Evolutionary conservation across 345 rosid species (phyloP).

Genomic region (Cardamine occulta): DNA sequence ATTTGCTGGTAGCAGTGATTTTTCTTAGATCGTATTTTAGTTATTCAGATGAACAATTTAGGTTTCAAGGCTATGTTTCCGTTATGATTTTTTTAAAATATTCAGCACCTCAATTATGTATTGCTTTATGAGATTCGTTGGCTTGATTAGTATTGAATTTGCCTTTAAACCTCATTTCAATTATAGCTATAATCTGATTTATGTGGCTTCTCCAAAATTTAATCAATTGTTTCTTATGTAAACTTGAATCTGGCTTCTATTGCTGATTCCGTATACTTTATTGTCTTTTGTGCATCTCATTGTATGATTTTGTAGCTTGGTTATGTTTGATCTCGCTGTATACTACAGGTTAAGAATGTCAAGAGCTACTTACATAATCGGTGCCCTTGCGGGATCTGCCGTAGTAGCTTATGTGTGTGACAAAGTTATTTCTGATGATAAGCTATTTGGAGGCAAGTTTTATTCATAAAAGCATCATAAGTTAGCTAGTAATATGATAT

Average conservation of each 20-base stretch:
- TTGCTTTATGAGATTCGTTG: not conserved
- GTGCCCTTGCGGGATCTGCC: constrained; percentile 59
- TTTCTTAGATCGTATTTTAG: not conserved
- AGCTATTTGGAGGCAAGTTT: constrained; percentile 75
- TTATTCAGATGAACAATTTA: not conserved
- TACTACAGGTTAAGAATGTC: constrained; percentile 29
- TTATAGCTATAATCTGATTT: constrained; percentile 7
- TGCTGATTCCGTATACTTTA: too few relatives aligned
- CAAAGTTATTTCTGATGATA: constrained; percentile 55
- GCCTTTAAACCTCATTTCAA: not conserved
- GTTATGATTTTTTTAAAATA: not conserved
- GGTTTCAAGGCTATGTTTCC: not conserved
- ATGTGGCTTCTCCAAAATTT: not conserved
- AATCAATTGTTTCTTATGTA: not conserved
- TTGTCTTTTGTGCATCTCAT: not conserved
- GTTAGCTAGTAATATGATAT: not conserved
- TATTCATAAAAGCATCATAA: not conserved
- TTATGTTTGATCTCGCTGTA: not conserved
- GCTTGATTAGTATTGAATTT: not conserved
- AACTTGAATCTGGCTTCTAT: not conserved
- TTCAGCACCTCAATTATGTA: not conserved
- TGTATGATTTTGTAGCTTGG: constrained; percentile 2
- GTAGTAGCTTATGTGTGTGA: constrained; percentile 67
- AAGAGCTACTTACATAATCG: constrained; percentile 54
- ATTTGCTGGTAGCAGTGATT: not conserved